Conservation (phyloP, 495 filamentous ascomycete genomes). For the Aspergillus mulundensis region DNA sequence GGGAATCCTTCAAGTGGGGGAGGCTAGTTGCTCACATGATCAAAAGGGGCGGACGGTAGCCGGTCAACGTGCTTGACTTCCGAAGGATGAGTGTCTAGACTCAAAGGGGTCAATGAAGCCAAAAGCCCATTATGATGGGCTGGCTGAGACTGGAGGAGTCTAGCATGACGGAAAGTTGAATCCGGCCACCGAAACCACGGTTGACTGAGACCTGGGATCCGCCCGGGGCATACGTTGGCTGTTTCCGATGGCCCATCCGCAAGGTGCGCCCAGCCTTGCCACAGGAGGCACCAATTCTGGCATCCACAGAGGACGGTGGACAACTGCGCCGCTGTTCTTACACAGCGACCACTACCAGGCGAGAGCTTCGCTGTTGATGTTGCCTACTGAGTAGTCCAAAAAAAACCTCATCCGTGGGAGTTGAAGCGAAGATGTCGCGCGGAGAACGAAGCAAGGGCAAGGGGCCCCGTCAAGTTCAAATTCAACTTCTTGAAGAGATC, state of each 20-base stretch:
- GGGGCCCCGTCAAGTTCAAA: no score
- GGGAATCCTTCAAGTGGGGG: not conserved
- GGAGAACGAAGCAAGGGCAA: no score
- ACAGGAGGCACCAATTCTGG: not conserved
- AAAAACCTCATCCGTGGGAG: no score
- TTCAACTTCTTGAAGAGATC: no score
- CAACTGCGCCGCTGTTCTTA: no score
- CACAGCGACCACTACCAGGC: no score
- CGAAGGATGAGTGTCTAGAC: no score
- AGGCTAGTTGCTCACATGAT: conserved; percentile 33
- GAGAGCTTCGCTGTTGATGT: no score
- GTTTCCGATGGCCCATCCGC: conserved; percentile 27
- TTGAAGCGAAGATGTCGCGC: no score
- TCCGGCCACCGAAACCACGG: conserved; percentile 17
- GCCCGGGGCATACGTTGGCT: conserved; percentile 39
- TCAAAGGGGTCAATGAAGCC: conserved; percentile 22
- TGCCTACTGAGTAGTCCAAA: no score
- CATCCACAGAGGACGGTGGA: no score
- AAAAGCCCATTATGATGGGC: not conserved
- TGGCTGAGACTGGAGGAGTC: not conserved
- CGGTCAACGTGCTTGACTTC: conserved; percentile 1
- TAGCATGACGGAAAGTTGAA: conserved; percentile 8
- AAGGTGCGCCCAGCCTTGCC: conserved; percentile 9
- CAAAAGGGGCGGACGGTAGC: conserved; percentile 6
- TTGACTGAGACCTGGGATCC: conserved; percentile 26